Evolutionary conservation across 768 basidiomycete species (phyloP), one percentile per base, ranked within the genome.

Genomic region (Trametes elegans): DNA sequence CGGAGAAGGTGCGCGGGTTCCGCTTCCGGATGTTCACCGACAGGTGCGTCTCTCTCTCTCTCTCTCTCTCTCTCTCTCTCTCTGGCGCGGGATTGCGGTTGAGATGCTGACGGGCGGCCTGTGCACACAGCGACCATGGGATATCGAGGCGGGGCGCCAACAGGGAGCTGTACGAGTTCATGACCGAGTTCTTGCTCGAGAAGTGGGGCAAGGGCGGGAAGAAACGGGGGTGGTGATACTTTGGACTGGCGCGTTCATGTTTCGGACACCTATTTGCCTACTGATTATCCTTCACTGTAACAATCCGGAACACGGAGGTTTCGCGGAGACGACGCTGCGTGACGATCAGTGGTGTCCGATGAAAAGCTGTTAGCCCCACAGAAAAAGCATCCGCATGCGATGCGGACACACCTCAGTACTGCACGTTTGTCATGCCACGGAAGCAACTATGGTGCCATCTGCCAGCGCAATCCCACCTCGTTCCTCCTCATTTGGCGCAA

Each of bases 11-110:
- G 40, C 77, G 87, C 63, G 79, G 79, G 57, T 90, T 87, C 65
- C 79, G 87, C 65, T 97, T 98, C 73, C 82, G 95, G 66, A 92
- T 98, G 90, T 99, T 98, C 72, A 93, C 93, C 21, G 97, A 99
- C 72, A 93, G 91, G 88, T 91, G 55, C 64, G 81, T 65, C 23
- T 16, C 24, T 36, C 40, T 21, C 4, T 7, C 21, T 32, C 13
- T 19, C 28, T 57, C 38, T 62, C 43, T 53, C 36, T 26, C 48
- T 42, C n/a, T 27, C 43, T 53, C 36, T 26, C 48, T 42, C n/a
- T 27, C 32, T 6, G 18, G 1, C 35, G 53, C 39, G 52, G 56
- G 60, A 54, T 52, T 13, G 50, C 31, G 19, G 11, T 46, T 28
- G 41, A 45, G 53, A 18, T 45, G 49, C 28, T 60, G 57, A 52